Evolutionary conservation across 1,284 basidiomycete species (phyloP).

Genomic region (Neonothopanus nambi): DNA sequence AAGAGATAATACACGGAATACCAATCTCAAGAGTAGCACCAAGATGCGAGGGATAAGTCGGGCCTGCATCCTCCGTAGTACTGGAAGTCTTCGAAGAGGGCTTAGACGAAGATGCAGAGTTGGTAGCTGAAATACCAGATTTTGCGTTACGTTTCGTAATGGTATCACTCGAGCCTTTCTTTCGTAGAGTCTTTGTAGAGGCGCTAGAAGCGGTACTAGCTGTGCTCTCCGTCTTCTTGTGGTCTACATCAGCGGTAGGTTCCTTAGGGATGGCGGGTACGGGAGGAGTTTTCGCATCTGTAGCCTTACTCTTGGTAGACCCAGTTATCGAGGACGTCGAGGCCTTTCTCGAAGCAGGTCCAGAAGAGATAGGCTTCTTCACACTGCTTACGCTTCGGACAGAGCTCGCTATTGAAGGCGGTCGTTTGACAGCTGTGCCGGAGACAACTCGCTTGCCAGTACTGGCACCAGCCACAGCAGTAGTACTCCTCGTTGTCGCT

Average conservation of each 20-base stretch:
- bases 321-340: background rate
- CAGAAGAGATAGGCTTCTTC: slow-evolving; percentile 3
- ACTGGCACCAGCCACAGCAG: slow-evolving; percentile 5
- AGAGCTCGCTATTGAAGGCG: slow-evolving; percentile 13
- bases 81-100: background rate
- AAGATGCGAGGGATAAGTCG: slow-evolving; percentile 31
- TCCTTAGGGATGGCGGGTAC: slow-evolving; percentile 7
- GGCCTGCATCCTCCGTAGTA: slow-evolving; percentile 3
- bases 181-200: slow-evolving; percentile 33
- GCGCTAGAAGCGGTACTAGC: slow-evolving; percentile 27
- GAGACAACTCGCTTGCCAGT: slow-evolving; percentile 4
- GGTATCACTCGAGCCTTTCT: slow-evolving; percentile 46
- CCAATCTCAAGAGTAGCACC: slow-evolving; percentile 84
- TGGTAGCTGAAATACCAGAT: background rate
- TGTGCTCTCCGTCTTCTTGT: slow-evolving; percentile 35
- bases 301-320: background rate
- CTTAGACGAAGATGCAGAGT: slow-evolving; percentile 6
- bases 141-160: slow-evolving; percentile 23
- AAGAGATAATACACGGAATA: slow-evolving; percentile 89
- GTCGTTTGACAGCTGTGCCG: slow-evolving; percentile 10
- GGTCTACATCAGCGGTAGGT: slow-evolving; percentile 28
- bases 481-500: slow-evolving; percentile 8
- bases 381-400: slow-evolving; percentile 2
- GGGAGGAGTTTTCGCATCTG: background rate
- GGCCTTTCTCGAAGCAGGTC: slow-evolving; percentile 2